Evolutionary conservation across 345 rosid species (phyloP), one percentile per base, ranked within the genome.

Genomic region (Linum trigynum): DNA sequence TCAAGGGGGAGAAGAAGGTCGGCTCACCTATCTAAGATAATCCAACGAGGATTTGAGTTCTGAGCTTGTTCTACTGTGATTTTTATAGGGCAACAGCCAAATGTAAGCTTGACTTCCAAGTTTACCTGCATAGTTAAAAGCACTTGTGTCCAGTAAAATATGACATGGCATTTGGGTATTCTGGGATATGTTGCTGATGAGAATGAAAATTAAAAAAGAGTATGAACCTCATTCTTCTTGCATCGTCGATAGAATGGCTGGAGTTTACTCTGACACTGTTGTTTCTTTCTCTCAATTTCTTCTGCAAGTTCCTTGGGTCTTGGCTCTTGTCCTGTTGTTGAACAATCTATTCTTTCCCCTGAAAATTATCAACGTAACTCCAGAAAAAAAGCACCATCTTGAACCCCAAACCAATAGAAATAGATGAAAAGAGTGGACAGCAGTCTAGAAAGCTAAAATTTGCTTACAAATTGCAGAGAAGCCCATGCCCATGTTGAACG

Each of bases 91-190:
- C 81, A 71, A 57, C 71, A 69, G n/a, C 85, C 85, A 17, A 76
- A 80, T 37, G 87, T 81, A 42, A 83, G 79, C 66, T 77, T 83
- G 39, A 81, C 68, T 72, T 83, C 87, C 74, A 83, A 63, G 63
- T 83, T 83, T 71, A 81, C 81, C 83, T 83, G 74, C 64, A 68
- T 3, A 51, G 6, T 41, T 57, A 8, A n/a, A 68, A 14, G 39
- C 37, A 59, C 14, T 40, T 17, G 12, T 0, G 62, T 36, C 15
- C 39, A 11, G 12, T 5, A 55, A 55, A 11, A 55, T 55, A 23
- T 48, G 53, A 48, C 53, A 48, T 6, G 53, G 14, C 53, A 23
- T 23, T 48, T 48, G 53, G 3, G 11, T 48, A 9, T 48, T 48
- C 53, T 3, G 14, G 14, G 3, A 48, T 48, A 48, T 9, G 12